phyloP scores from a whole-genome alignment of 495 filamentous ascomycete genomes.

The Penicillium tannophilum region DNA sequence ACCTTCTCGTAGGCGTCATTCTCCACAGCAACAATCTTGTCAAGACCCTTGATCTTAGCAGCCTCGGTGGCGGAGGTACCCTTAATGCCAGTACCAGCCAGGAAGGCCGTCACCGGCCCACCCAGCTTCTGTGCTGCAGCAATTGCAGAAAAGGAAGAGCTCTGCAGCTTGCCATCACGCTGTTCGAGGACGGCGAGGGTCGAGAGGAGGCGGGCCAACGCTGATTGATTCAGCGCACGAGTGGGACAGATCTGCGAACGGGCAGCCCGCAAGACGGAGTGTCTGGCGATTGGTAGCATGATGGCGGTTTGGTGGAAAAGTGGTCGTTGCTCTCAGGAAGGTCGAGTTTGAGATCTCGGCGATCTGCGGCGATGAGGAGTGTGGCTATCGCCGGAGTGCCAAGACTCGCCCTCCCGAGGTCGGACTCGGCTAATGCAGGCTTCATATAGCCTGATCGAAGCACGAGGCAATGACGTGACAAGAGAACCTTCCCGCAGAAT shows the following conservation, averaged over 20 bases:
- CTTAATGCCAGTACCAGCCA: conserved; percentile 83
- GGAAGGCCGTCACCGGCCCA: conserved; percentile 79
- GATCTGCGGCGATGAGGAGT: conserved; percentile 33
- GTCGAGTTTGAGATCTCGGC: conserved; percentile 28
- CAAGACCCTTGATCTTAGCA: conserved; percentile 84
- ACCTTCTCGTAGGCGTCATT: conserved; percentile 93
- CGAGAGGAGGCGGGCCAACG: conserved; percentile 73
- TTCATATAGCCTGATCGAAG: conserved; percentile 24
- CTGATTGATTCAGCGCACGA: conserved; percentile 38
- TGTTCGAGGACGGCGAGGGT: conserved; percentile 93
- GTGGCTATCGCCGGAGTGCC: conserved; percentile 37
- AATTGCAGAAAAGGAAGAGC: conserved; percentile 80
- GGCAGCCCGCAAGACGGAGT: conserved; percentile 51
- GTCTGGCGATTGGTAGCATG: conserved; percentile 49
- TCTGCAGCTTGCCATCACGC: conserved; percentile 82
- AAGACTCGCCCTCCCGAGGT: conserved; percentile 39
- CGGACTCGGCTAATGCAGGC: conserved; percentile 46
- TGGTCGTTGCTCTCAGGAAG: conserved; percentile 14
- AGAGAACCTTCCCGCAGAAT: too few species aligned
- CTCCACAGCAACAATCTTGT: conserved; percentile 87
- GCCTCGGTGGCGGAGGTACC: conserved; percentile 76
- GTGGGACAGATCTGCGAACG: conserved; percentile 44
- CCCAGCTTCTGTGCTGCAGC: conserved; percentile 87
- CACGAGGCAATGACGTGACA: conserved; percentile 6
- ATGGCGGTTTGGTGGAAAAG: conserved; percentile 13